A percentile compares a stretch with the other conserved stretches of the same genome.
Evolutionary conservation across 148 eudicot genomes (phyloP).

Genomic region (Linanthus parryae): DNA sequence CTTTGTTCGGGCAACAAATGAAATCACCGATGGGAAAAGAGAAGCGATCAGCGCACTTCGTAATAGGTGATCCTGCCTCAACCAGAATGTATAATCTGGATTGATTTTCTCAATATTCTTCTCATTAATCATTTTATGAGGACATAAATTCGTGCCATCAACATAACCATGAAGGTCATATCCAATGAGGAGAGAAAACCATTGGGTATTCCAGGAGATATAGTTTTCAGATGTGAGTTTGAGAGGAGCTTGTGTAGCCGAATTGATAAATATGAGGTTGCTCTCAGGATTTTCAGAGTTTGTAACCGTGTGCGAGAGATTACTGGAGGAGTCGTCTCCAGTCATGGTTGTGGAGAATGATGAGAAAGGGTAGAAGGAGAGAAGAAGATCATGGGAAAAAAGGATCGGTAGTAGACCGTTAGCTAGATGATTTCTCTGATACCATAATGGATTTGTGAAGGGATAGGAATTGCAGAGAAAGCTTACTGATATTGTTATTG

Average conservation of each 20-base stretch:
- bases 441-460: too few species aligned
- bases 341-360: background rate
- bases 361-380: background rate
- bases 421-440: too few species aligned
- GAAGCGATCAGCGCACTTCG: background rate
- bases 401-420: too few species aligned
- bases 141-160: background rate
- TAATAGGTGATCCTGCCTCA: background rate
- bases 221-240: background rate
- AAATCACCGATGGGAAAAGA: background rate
- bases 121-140: background rate
- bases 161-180: background rate
- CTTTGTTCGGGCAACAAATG: background rate
- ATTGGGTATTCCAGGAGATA: background rate
- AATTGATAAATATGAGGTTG: background rate
- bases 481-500: too few species aligned
- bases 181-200: too few species aligned
- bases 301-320: background rate
- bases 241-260: background rate
- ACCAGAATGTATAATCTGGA: background rate
- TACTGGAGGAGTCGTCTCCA: background rate
- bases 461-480: too few species aligned
- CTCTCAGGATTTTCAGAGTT: background rate
- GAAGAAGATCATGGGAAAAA: background rate
- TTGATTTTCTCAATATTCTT: too few species aligned